Percentiles rank a stretch among this genome's conserved stretches.
Conservation (phyloP, 2,329 filamentous ascomycete genomes). For the Aureobasidium namibiae region DNA sequence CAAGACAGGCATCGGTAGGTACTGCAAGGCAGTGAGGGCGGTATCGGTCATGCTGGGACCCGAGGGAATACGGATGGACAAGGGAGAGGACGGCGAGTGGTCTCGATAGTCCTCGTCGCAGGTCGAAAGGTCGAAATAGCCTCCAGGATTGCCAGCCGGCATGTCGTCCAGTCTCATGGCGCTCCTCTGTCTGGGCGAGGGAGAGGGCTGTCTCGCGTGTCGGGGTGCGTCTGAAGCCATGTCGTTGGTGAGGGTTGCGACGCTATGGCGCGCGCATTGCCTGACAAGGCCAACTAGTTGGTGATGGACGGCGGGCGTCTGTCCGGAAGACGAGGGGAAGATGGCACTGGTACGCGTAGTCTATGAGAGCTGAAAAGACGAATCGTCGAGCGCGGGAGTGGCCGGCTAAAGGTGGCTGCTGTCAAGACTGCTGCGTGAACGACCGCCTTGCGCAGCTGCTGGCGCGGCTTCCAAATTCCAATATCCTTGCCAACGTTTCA, state of each 20-base stretch:
- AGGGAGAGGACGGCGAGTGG: constrained; percentile 15
- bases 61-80: constrained; percentile 28
- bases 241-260: not conserved
- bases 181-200: constrained; percentile 4
- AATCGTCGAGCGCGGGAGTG: not conserved
- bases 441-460: not conserved
- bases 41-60: constrained; percentile 24
- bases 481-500: not conserved
- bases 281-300: not conserved
- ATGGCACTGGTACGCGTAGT: not conserved
- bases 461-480: not conserved
- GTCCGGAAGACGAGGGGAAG: not conserved
- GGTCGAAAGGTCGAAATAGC: constrained; percentile 15
- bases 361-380: not conserved
- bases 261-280: constrained; percentile 12
- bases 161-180: not conserved
- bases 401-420: constrained; percentile 3
- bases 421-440: not conserved
- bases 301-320: not conserved
- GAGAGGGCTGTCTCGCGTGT: not conserved
- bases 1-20: constrained; percentile 63
- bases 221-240: not conserved
- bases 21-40: constrained; percentile 62
- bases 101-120: constrained; percentile 13
- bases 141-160: not conserved